Conservation (phyloP, 1,139 yeast species). For the Taphrina flavorubra region DNA sequence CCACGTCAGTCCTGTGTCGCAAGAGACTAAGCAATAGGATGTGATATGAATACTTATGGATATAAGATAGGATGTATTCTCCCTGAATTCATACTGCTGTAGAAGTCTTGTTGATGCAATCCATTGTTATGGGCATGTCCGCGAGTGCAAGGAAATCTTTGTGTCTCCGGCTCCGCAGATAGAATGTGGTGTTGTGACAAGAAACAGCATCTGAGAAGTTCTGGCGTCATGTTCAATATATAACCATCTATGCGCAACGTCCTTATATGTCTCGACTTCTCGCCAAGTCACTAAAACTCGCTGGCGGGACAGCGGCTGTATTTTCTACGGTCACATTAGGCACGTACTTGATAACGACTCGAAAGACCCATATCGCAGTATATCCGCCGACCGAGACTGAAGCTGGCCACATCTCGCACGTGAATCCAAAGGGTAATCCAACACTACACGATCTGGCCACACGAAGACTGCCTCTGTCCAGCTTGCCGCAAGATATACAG, state of each 20-base stretch:
- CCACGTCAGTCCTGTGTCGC: too few species aligned
- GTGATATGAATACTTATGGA: too few species aligned
- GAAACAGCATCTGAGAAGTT: too few species aligned
- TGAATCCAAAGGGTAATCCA: conserved; percentile 1
- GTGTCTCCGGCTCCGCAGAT: conserved; percentile 3
- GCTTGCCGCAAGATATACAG: conserved; percentile 1
- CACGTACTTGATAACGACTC: background rate
- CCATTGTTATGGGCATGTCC: too few species aligned
- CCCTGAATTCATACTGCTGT: too few species aligned
- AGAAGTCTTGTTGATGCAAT: too few species aligned
- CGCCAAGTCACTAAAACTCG: background rate
- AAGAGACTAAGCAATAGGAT: too few species aligned
- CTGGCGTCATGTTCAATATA: too few species aligned
- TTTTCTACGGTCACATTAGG: background rate
- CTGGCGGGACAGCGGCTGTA: background rate
- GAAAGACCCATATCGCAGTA: background rate
- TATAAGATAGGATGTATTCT: too few species aligned
- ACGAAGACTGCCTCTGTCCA: background rate
- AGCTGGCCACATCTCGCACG: background rate
- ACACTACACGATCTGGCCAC: background rate
- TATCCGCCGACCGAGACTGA: background rate
- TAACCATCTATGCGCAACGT: too few species aligned
- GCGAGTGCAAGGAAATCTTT: background rate
- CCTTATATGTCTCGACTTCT: background rate
- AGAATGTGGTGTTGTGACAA: too few species aligned